phyloP scores from a whole-genome alignment of 225 moss, liverwort and hornwort species.

The Neckera pumila region DNA sequence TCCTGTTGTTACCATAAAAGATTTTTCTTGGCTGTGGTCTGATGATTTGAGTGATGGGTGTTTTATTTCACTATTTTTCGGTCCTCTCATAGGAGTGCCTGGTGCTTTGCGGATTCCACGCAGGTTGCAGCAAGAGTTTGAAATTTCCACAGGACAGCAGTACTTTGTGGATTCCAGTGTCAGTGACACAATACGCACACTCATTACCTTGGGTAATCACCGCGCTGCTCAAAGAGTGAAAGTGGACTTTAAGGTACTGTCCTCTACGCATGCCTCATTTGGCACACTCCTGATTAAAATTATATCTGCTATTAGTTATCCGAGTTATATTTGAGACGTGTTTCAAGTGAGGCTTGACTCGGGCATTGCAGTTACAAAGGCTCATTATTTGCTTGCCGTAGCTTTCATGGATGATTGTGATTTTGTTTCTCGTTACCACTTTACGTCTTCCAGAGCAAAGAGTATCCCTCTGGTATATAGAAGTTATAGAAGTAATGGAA shows the following conservation, averaged over 20 bases:
- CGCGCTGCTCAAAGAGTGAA: conserved; percentile 83
- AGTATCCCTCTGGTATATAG: not conserved
- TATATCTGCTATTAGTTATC: not conserved
- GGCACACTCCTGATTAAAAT: not conserved
- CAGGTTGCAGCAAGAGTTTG: conserved; percentile 91
- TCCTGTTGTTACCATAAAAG: not conserved
- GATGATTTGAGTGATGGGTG: not conserved
- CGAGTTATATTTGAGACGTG: not conserved
- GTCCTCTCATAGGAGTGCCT: not conserved
- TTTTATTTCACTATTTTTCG: not conserved
- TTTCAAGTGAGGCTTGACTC: not conserved
- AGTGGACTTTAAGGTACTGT: conserved; percentile 73
- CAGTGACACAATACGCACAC: conserved; percentile 90
- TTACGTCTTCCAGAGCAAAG: not conserved
- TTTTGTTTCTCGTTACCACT: not conserved
- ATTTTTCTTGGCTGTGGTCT: not conserved
- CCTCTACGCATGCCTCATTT: not conserved
- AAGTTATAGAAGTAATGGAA: not conserved
- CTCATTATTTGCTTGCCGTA: not conserved
- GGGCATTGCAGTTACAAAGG: not conserved
- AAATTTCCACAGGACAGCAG: conserved; percentile 81
- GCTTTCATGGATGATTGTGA: not conserved
- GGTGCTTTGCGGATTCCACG: not conserved
- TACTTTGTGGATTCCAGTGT: conserved; percentile 98
- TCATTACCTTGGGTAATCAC: conserved; percentile 85